Evolutionary conservation across 2,329 filamentous ascomycete genomes (phyloP).

Genomic region (Epichloe typhina): DNA sequence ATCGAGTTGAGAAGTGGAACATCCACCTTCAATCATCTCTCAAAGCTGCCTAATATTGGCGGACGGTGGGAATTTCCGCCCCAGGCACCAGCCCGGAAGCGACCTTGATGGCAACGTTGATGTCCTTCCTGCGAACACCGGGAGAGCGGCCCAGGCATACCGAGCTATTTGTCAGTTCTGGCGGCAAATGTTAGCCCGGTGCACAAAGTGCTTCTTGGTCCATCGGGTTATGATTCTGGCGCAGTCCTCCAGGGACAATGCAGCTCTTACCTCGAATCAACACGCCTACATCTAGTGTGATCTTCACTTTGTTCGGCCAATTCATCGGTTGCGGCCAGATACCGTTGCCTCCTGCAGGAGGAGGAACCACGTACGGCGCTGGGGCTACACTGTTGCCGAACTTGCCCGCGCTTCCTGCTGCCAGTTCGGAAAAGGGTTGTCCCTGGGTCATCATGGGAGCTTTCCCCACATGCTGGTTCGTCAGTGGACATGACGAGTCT

Average conservation of each 20-base stretch:
- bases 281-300: constrained; percentile 22
- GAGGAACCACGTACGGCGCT: constrained; percentile 2
- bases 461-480: neutral
- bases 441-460: neutral
- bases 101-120: constrained; percentile 20
- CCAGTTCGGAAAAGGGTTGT: neutral
- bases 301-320: constrained; percentile 17
- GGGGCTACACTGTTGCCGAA: neutral
- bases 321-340: constrained; percentile 7
- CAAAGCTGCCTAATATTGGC: too few relatives aligned
- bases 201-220: neutral
- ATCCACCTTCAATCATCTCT: too few relatives aligned
- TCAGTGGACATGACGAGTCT: neutral
- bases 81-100: constrained; percentile 10
- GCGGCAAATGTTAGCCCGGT: neutral
- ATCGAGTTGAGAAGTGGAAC: too few relatives aligned
- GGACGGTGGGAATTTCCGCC: too few relatives aligned
- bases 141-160: constrained; percentile 27
- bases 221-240: neutral
- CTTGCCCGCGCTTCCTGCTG: neutral
- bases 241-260: neutral
- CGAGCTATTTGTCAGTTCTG: constrained; percentile 22
- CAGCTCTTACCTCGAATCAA: constrained; percentile 20
- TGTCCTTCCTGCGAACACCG: constrained; percentile 24
- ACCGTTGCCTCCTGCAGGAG: neutral